These are phyloP conservation scores for Monosporascus sp. DNA, from an alignment of 2,329 filamentous ascomycete genomes.

Conservation along the genomic window DNA sequence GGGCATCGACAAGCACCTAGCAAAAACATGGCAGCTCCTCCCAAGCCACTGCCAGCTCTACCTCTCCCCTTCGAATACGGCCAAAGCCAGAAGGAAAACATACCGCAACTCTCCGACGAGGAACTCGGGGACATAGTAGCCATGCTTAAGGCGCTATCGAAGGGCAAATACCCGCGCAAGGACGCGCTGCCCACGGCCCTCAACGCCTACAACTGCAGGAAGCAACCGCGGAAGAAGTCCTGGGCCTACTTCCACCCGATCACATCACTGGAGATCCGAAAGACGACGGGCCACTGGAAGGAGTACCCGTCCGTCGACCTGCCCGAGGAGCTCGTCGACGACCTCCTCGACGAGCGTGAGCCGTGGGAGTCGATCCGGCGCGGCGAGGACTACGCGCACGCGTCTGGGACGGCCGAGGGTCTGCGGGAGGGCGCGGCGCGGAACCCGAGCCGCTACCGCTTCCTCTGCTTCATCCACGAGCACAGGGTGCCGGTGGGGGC, in stretches of 20 bases:
- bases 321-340: conserved; percentile 2
- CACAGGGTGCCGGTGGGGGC: conserved; percentile 8
- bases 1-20: too few relatives aligned
- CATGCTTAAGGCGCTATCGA: conserved; percentile 10
- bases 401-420: too few relatives aligned
- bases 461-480: conserved; percentile 19
- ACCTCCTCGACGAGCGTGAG: conserved; percentile 2
- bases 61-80: conserved; percentile 1
- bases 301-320: conserved; percentile 1
- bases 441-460: conserved; percentile 9
- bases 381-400: neutral
- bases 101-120: conserved; percentile 7
- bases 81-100: neutral
- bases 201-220: conserved; percentile 16
- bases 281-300: neutral
- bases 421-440: too few relatives aligned
- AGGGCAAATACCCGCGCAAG: conserved; percentile 10
- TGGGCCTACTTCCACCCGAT: conserved; percentile 17
- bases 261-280: conserved; percentile 1
- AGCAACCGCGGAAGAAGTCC: neutral
- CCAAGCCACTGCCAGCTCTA: neutral
- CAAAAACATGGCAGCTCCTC: too few relatives aligned
- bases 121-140: conserved; percentile 7
- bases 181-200: conserved; percentile 13
- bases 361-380: conserved; percentile 6